phyloP scores from a whole-genome alignment of 495 filamentous ascomycete genomes.

The Trichoderma virens region DNA sequence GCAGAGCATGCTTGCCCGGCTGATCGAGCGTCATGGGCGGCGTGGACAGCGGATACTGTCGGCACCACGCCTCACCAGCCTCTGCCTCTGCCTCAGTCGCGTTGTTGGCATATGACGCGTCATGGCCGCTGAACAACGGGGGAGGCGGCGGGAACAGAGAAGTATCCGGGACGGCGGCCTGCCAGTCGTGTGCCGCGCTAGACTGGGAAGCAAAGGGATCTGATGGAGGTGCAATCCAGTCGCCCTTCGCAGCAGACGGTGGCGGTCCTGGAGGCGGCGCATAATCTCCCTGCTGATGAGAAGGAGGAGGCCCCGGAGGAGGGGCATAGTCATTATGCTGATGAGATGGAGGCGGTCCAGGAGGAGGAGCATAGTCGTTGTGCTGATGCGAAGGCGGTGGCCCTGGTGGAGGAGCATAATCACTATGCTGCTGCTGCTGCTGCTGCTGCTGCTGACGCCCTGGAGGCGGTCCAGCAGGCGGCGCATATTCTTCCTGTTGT shows the following conservation, averaged over 20 bases:
- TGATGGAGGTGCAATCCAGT: slow-evolving; percentile 29
- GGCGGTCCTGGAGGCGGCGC: slow-evolving; percentile 30
- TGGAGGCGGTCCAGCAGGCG: slow-evolving; percentile 27
- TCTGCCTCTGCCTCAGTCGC: slow-evolving; percentile 61
- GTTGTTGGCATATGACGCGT: slow-evolving; percentile 64
- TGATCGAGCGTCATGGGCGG: slow-evolving; percentile 45
- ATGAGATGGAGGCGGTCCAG: slow-evolving; percentile 27
- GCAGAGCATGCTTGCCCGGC: slow-evolving; percentile 24
- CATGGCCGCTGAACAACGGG: slow-evolving; percentile 50
- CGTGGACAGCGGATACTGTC: slow-evolving; percentile 53
- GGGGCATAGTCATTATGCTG: slow-evolving; percentile 24
- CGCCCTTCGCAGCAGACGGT: slow-evolving; percentile 20
- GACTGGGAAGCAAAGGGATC: slow-evolving; percentile 28
- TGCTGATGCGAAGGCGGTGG: slow-evolving; percentile 23
- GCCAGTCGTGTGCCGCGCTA: slow-evolving; percentile 65
- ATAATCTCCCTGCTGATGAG: slow-evolving; percentile 20
- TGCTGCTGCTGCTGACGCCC: slow-evolving; percentile 23
- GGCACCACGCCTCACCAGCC: slow-evolving; percentile 65
- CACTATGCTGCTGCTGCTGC: not conserved
- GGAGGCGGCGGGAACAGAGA: slow-evolving; percentile 78
- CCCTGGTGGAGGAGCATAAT: slow-evolving; percentile 29
- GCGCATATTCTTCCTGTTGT: slow-evolving; percentile 16
- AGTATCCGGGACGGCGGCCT: slow-evolving; percentile 68
- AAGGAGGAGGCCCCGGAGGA: slow-evolving; percentile 31
- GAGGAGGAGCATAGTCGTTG: slow-evolving; percentile 18